phyloP scores from a whole-genome alignment of 1,284 basidiomycete genomes.

The Naganishia cerealis region DNA sequence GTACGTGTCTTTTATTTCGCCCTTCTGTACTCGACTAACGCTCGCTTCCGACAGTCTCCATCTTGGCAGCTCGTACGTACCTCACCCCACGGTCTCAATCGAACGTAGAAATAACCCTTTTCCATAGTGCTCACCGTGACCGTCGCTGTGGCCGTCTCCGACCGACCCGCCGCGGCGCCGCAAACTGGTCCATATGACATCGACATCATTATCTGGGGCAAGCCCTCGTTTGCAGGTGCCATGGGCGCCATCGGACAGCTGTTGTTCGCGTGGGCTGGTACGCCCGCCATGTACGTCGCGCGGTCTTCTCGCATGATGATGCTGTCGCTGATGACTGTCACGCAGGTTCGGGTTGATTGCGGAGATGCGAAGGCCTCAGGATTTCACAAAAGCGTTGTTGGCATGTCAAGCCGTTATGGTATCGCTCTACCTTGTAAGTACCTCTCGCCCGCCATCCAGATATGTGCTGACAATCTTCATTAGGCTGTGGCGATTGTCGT shows the following conservation, averaged over 20 bases:
- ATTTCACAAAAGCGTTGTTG: constrained; percentile 41
- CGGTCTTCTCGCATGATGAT: not conserved
- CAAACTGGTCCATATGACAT: constrained; percentile 43
- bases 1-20: constrained; percentile 37
- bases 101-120: constrained; percentile 47
- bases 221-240: constrained; percentile 44
- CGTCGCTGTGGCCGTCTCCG: constrained; percentile 51
- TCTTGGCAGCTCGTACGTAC: constrained; percentile 4
- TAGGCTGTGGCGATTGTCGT: constrained; percentile 38
- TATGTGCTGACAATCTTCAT: not conserved
- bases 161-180: constrained; percentile 49
- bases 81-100: not conserved
- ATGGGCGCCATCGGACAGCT: constrained; percentile 48
- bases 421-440: constrained; percentile 39
- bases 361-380: constrained; percentile 51
- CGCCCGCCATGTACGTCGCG: constrained; percentile 38
- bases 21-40: not conserved
- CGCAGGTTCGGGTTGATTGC: constrained; percentile 47
- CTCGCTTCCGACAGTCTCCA: not conserved
- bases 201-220: constrained; percentile 37
- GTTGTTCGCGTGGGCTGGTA: constrained; percentile 41
- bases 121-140: constrained; percentile 34
- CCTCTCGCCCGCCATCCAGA: no score
- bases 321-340: not conserved
- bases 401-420: constrained; percentile 41